Evolutionary conservation across 1,284 basidiomycete species (phyloP).

Genomic region (Cryptococcus sp.): DNA sequence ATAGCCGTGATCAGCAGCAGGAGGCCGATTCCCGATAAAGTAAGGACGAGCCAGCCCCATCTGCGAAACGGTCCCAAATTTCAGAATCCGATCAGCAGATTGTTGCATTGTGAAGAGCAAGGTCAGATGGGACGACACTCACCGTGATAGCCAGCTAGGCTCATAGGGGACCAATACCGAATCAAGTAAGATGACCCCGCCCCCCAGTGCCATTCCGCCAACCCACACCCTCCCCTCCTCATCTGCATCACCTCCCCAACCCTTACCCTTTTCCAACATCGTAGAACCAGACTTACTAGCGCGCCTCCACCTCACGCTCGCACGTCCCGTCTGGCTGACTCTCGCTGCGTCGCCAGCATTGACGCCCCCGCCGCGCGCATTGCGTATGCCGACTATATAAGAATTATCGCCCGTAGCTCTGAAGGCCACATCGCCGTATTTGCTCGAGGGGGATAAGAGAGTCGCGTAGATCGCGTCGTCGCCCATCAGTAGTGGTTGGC

Average conservation of each 20-base stretch:
- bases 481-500: constrained; percentile 69
- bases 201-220: constrained; percentile 56
- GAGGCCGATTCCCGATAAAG: constrained; percentile 60
- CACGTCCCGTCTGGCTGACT: constrained; percentile 77
- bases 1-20: constrained; percentile 61
- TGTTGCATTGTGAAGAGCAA: not conserved
- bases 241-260: constrained; percentile 4
- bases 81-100: no score
- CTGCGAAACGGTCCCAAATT: constrained; percentile 11
- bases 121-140: constrained; percentile 4
- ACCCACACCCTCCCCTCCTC: constrained; percentile 32
- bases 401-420: constrained; percentile 57
- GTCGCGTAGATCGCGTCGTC: constrained; percentile 74
- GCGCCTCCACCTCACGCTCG: constrained; percentile 60
- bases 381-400: constrained; percentile 86
- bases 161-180: constrained; percentile 79
- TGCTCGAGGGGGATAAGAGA: constrained; percentile 59
- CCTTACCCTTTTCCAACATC: constrained; percentile 10
- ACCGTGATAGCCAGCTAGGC: constrained; percentile 68
- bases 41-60: constrained; percentile 48
- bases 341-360: constrained; percentile 72
- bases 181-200: constrained; percentile 89
- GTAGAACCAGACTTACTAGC: constrained; percentile 56
- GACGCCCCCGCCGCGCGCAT: constrained; percentile 70
- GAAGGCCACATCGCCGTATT: constrained; percentile 81